Evolutionary conservation across 257 asterid genomes (phyloP), one percentile per base, ranked within the genome.

Genomic region (Apocynum venetum): DNA sequence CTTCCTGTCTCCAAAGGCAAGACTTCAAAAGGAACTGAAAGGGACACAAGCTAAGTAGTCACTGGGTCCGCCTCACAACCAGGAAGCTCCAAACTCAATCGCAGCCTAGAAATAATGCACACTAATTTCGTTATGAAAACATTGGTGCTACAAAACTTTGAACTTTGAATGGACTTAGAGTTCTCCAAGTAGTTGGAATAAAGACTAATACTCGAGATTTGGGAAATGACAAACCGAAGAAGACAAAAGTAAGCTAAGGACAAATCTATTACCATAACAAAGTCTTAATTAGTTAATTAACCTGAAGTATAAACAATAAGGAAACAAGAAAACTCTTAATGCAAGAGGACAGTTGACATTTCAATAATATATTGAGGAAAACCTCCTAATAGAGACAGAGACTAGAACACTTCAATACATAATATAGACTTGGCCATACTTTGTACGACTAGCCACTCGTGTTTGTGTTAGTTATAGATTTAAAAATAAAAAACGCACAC

Each of bases 241-340:
- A 68, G 76, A 75, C 76, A 78, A 74, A 76, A 55, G 51, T 70
- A 79, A 74, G 69, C 66, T 60, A 61, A 46, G 63, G 83, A 66
- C 19, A 52, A 83, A 47, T 41, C 73, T 44, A 80, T 48, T 25
- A 49, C 57, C 15, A 79, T 36, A 55, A 75, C 2, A 63, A 79
- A 82, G 80, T 71, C 60, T 66, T 31, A 4, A 14, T 13, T 65
- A 19, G 25, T 38, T 4, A 78, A 69, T 57, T 38, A 78, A 17
- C 12, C 43, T 40, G n/a, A 11, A 17, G 4, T 6, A 25, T 53
- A 38, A 41, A 20, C 31, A 19, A 59, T 52, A 71, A 10, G 46
- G 63, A 25, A 64, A 79, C 44, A 70, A 25, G 11, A 44, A 38
- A 41, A 51, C 19, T 5, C 15, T 3, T n/a, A n/a, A 17, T 7